These are phyloP conservation scores for Lentinus polychrous DNA, from an alignment of 1,284 basidiomycete species.

Conservation along the genomic window DNA sequence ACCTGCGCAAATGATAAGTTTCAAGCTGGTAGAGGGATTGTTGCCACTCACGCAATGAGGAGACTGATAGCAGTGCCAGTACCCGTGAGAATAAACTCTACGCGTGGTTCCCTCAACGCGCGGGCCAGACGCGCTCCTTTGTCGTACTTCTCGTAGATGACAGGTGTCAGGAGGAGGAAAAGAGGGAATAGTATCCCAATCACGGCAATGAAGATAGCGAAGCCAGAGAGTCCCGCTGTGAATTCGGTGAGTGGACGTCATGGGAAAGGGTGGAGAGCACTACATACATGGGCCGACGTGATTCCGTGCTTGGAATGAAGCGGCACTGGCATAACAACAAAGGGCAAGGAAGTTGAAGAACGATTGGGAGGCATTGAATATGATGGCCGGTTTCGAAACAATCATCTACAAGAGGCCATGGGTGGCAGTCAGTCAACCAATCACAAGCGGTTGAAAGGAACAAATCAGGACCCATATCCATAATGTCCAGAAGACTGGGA, in stretches of 20 bases:
- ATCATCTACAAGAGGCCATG: slow-evolving; percentile 58
- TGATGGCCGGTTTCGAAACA: slow-evolving; percentile 71
- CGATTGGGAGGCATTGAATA: slow-evolving; percentile 65
- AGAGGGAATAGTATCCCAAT: slow-evolving; percentile 63
- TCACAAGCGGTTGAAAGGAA: slow-evolving; percentile 7
- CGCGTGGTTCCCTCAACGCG: slow-evolving; percentile 73
- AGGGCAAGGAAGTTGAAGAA: slow-evolving; percentile 89
- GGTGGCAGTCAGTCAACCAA: slow-evolving; percentile 14
- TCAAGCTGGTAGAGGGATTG: slow-evolving; percentile 5
- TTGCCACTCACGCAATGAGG: slow-evolving; percentile 59
- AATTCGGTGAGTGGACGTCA: slow-evolving; percentile 8
- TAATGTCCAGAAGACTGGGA: slow-evolving; percentile 52
- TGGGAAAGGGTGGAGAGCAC: background rate
- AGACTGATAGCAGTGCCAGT: slow-evolving; percentile 59
- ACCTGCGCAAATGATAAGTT: slow-evolving; percentile 35
- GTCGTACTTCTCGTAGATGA: slow-evolving; percentile 83
- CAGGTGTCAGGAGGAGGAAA: slow-evolving; percentile 71
- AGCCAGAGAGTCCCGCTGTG: slow-evolving; percentile 77
- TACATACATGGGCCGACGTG: slow-evolving; percentile 75
- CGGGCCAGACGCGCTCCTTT: slow-evolving; percentile 69
- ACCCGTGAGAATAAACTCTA: slow-evolving; percentile 73
- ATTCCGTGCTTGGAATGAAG: slow-evolving; percentile 81
- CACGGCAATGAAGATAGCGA: slow-evolving; percentile 76
- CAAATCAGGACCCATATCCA: slow-evolving; percentile 55
- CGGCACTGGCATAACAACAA: slow-evolving; percentile 82